These are phyloP conservation scores for Aspergillus proliferans DNA, from an alignment of 2,329 filamentous ascomycete species.

Conservation along the genomic window DNA sequence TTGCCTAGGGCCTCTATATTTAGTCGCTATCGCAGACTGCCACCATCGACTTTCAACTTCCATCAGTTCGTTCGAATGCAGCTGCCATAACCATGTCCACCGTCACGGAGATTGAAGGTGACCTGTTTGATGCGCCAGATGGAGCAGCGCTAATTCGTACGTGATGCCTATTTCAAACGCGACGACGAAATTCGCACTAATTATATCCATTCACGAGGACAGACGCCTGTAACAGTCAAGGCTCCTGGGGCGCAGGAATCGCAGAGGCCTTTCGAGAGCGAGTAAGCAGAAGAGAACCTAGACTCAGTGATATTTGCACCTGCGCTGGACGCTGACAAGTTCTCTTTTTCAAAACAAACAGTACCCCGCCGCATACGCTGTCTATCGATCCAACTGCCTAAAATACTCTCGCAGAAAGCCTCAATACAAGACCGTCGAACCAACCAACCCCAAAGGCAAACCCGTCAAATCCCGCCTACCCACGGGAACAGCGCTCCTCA, in stretches of 20 bases:
- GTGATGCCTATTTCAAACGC: slow-evolving; percentile 3
- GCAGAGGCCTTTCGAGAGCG: slow-evolving; percentile 45
- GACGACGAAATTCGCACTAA: not conserved
- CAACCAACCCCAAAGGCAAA: not conserved
- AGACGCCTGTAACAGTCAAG: slow-evolving; percentile 56
- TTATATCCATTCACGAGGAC: not conserved
- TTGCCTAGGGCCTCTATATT: too few species aligned
- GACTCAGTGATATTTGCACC: not conserved
- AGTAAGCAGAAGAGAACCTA: slow-evolving; percentile 11
- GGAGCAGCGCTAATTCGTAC: slow-evolving; percentile 47
- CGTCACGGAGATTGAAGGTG: slow-evolving; percentile 33
- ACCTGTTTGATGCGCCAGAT: slow-evolving; percentile 50
- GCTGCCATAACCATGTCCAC: slow-evolving; percentile 4
- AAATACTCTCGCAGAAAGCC: slow-evolving; percentile 1
- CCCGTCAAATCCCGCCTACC: slow-evolving; percentile 18
- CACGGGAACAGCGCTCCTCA: slow-evolving; percentile 48
- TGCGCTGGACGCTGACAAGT: not conserved
- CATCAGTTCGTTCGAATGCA: not conserved
- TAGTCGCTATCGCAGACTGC: too few species aligned
- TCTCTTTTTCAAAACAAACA: slow-evolving; percentile 7
- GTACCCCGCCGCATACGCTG: slow-evolving; percentile 48
- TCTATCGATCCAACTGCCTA: slow-evolving; percentile 47
- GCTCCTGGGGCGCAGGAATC: slow-evolving; percentile 55
- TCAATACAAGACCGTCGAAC: slow-evolving; percentile 1
- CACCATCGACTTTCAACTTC: too few species aligned